Percentiles rank a stretch among this genome's conserved stretches.
These are phyloP conservation scores for Kodamaea lidongshanica DNA, from an alignment of 805 yeast genomes.

Conservation along the genomic window DNA sequence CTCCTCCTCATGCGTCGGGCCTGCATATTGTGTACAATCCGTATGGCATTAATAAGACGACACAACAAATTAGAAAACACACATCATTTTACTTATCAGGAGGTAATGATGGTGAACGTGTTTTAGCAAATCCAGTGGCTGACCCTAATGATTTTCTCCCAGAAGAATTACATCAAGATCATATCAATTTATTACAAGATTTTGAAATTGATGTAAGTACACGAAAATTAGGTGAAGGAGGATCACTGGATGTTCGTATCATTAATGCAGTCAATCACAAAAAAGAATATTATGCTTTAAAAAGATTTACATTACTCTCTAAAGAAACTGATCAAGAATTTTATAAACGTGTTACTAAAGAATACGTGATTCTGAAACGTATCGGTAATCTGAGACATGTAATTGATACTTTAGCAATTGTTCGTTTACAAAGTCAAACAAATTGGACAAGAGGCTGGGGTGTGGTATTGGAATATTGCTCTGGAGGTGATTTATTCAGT, in stretches of 20 bases:
- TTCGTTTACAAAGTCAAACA: conserved; percentile 52
- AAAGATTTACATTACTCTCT: conserved; percentile 53
- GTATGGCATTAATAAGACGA: conserved; percentile 45
- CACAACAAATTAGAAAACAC: conserved; percentile 19
- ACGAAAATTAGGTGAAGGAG: conserved; percentile 63
- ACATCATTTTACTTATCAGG: conserved; percentile 23
- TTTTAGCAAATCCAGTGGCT: conserved; percentile 55
- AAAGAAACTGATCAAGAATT: conserved; percentile 61
- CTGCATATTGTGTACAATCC: conserved; percentile 52
- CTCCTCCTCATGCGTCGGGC: conserved; percentile 5
- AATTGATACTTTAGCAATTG: conserved; percentile 47
- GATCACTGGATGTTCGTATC: conserved; percentile 57
- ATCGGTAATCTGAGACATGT: conserved; percentile 55
- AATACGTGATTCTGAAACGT: conserved; percentile 54
- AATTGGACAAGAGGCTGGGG: conserved; percentile 69
- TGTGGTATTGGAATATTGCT: conserved; percentile 57
- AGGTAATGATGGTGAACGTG: conserved; percentile 37
- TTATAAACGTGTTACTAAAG: conserved; percentile 58
- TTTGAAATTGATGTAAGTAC: conserved; percentile 39
- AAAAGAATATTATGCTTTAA: conserved; percentile 53
- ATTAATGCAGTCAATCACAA: conserved; percentile 33
- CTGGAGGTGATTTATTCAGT: conserved; percentile 56
- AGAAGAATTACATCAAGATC: conserved; percentile 41
- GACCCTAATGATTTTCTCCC: conserved; percentile 66
- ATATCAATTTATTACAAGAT: conserved; percentile 46